Evolutionary conservation across 441 rosid genomes (phyloP).

Genomic region (Croton setiger): DNA sequence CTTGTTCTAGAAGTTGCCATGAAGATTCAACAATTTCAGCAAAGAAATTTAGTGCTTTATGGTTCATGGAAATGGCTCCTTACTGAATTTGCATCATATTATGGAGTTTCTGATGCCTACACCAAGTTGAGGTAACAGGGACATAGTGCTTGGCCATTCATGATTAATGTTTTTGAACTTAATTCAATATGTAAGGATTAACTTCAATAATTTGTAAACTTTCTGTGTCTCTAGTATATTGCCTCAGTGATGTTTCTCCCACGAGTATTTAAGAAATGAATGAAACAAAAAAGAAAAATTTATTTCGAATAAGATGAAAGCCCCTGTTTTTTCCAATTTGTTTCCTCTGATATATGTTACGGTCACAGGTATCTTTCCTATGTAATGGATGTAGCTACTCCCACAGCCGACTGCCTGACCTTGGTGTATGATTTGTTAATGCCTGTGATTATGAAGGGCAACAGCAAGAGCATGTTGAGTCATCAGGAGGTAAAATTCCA

Average conservation of each 20-base stretch:
- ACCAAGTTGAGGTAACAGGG: conserved; percentile 72
- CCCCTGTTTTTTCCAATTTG: neutral
- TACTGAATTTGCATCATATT: conserved; percentile 86
- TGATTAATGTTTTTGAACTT: conserved; percentile 2
- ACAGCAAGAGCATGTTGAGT: conserved; percentile 76
- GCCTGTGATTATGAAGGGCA: conserved; percentile 87
- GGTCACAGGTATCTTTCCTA: conserved; percentile 83
- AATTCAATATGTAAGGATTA: neutral
- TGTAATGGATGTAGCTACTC: conserved; percentile 97
- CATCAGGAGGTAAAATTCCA: conserved; percentile 81
- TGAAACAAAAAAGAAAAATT: neutral
- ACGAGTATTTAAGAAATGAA: neutral
- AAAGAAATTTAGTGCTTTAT: conserved; percentile 69
- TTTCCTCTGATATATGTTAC: conserved; percentile 17
- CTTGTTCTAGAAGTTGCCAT: conserved; percentile 83
- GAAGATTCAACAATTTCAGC: conserved; percentile 89
- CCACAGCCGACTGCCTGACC: conserved; percentile 93
- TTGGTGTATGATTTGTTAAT: conserved; percentile 78
- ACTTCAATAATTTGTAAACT: neutral
- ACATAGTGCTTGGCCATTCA: neutral
- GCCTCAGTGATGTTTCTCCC: neutral
- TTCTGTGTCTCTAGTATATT: neutral
- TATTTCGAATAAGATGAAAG: neutral
- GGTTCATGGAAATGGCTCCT: conserved; percentile 99
- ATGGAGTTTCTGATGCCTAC: conserved; percentile 91